phyloP scores from a whole-genome alignment of 371 early-diverging fungal species.

The Batkoa obscura region DNA sequence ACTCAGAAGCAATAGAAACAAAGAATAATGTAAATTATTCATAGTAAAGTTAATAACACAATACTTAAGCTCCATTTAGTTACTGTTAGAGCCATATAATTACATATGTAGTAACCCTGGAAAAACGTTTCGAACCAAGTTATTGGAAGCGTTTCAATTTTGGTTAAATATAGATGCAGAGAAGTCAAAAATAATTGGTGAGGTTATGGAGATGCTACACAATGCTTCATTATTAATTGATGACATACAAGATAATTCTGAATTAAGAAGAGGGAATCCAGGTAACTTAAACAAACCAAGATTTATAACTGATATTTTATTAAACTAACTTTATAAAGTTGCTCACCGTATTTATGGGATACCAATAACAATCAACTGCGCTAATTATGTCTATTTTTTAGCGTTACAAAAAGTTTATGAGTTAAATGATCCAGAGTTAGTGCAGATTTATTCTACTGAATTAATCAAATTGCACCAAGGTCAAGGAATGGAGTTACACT shows the following conservation, averaged over 20 bases:
- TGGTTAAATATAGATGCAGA: slow-evolving; percentile 64
- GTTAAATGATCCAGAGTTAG: slow-evolving; percentile 41
- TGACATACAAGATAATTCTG: slow-evolving; percentile 87
- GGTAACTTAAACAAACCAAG: too few species aligned
- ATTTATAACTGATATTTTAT: too few species aligned
- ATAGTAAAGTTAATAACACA: too few species aligned
- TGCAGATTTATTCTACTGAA: slow-evolving; percentile 76
- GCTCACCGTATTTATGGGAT: slow-evolving; percentile 89
- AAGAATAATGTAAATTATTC: too few species aligned
- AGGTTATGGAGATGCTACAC: slow-evolving; percentile 87
- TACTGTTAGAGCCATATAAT: slow-evolving; percentile 55
- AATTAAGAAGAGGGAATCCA: slow-evolving; percentile 74
- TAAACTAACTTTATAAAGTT: too few species aligned
- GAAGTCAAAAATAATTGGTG: slow-evolving; percentile 43
- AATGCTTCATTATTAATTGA: slow-evolving; percentile 87
- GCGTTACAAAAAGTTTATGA: slow-evolving; percentile 58
- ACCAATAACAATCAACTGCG: slow-evolving; percentile 81
- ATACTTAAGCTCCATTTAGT: too few species aligned
- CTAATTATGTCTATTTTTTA: slow-evolving; percentile 86
- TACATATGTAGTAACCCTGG: slow-evolving; percentile 72
- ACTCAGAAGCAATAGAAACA: too few species aligned
- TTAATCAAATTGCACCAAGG: slow-evolving; percentile 77
- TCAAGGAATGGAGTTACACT: slow-evolving; percentile 79
- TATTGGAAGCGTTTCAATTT: slow-evolving; percentile 72
- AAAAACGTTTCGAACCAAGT: slow-evolving; percentile 70